phyloP scores from a whole-genome alignment of 139 green algal genomes.

The Ettlia oleoabundans region DNA sequence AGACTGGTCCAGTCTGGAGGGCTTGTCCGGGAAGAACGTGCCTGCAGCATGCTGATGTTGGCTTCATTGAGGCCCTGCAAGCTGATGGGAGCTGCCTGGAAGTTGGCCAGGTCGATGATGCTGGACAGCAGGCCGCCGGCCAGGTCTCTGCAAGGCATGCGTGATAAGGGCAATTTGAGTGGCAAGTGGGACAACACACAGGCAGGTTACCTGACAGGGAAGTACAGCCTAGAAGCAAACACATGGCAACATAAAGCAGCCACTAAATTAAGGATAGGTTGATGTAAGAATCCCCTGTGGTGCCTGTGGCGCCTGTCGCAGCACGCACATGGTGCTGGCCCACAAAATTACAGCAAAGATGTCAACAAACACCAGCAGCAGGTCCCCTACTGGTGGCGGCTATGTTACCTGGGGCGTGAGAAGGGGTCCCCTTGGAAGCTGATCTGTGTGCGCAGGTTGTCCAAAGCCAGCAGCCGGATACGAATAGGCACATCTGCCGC shows the following conservation, averaged over 20 bases:
- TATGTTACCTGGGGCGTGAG: slow-evolving; percentile 53
- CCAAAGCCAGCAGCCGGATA: slow-evolving; percentile 69
- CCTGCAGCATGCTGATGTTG: slow-evolving; percentile 48
- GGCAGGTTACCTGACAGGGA: too few relatives aligned
- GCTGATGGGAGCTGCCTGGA: slow-evolving; percentile 73
- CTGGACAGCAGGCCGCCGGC: slow-evolving; percentile 25
- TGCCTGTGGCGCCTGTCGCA: too few relatives aligned
- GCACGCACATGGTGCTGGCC: too few relatives aligned
- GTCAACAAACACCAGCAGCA: too few relatives aligned
- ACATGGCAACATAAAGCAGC: too few relatives aligned
- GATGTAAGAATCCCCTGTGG: too few relatives aligned
- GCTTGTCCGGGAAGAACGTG: too few relatives aligned
- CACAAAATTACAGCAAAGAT: too few relatives aligned
- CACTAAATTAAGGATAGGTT: too few relatives aligned
- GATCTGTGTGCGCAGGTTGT: slow-evolving; percentile 59
- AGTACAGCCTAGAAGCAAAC: too few relatives aligned
- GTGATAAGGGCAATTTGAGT: slow-evolving; percentile 16
- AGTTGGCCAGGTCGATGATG: slow-evolving; percentile 76
- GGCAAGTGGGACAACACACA: slow-evolving; percentile 39
- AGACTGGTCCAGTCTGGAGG: too few relatives aligned
- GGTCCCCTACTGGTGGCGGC: too few relatives aligned
- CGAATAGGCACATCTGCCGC: slow-evolving; percentile 59
- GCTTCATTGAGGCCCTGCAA: slow-evolving; percentile 65
- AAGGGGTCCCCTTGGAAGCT: slow-evolving; percentile 72
- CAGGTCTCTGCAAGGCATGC: slow-evolving; percentile 20